Evolutionary conservation across 106 monocot species (phyloP).

Genomic region (Dendrobium chrysotoxum): DNA sequence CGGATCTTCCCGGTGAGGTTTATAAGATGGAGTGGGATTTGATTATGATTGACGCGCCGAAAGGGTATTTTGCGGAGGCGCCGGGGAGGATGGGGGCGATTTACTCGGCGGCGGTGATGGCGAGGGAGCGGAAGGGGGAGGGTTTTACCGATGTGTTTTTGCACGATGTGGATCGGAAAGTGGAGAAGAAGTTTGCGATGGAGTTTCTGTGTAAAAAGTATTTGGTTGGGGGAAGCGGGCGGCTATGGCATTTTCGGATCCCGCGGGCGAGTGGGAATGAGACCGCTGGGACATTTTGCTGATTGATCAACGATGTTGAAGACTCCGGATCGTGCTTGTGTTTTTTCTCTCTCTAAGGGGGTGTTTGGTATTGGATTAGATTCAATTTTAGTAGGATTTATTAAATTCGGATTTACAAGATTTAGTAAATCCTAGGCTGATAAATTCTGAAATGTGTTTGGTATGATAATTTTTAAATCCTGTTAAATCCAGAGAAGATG

Average conservation of each 20-base stretch:
- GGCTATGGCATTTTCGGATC: conserved; percentile 84
- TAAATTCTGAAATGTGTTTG: too few relatives aligned
- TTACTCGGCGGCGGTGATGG: conserved; percentile 78
- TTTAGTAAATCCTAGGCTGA: too few relatives aligned
- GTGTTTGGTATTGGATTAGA: too few relatives aligned
- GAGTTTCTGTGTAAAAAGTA: conserved; percentile 68
- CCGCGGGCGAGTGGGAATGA: conserved; percentile 28
- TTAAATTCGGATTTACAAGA: too few relatives aligned
- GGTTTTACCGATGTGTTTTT: conserved; percentile 77
- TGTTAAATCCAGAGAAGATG: too few relatives aligned
- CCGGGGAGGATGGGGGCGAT: conserved; percentile 94
- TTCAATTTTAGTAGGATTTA: too few relatives aligned
- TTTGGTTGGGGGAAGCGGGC: conserved; percentile 31
- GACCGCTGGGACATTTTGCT: conserved; percentile 22
- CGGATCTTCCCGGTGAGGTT: conserved; percentile 42
- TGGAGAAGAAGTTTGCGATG: conserved; percentile 68
- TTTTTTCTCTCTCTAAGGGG: too few relatives aligned
- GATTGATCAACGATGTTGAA: not conserved
- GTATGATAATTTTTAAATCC: too few relatives aligned
- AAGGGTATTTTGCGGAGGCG: conserved; percentile 65
- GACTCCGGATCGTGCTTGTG: not conserved
- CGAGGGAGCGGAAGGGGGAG: conserved; percentile 48
- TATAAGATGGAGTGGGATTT: conserved; percentile 70
- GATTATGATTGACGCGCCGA: conserved; percentile 93
- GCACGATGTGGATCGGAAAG: conserved; percentile 67